Evolutionary conservation across 2,329 filamentous ascomycete species (phyloP).

Genomic region (Metarhizium sp.): DNA sequence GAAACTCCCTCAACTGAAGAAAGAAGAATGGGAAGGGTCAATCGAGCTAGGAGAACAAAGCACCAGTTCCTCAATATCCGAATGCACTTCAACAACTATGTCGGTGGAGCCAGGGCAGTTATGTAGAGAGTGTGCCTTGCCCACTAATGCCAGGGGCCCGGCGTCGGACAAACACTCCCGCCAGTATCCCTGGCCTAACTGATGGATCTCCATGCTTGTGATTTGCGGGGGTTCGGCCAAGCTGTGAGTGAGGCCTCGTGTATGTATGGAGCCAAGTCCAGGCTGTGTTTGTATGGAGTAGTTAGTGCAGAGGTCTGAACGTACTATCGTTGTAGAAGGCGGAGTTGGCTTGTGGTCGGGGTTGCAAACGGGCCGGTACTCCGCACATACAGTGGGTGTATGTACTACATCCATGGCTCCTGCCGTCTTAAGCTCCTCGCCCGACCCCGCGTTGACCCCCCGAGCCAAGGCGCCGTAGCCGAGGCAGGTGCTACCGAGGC

Average conservation of each 20-base stretch:
- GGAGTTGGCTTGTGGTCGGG: too few relatives aligned
- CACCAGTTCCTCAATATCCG: too few relatives aligned
- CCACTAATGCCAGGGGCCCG: not conserved
- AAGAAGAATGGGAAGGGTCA: too few relatives aligned
- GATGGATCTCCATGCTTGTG: not conserved
- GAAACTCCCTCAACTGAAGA: too few relatives aligned
- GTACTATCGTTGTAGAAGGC: too few relatives aligned
- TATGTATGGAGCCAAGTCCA: too few relatives aligned
- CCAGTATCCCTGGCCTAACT: not conserved
- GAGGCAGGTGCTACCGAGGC: not conserved
- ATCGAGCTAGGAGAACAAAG: too few relatives aligned
- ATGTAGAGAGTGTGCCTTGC: not conserved
- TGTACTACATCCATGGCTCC: too few relatives aligned
- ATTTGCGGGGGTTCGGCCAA: conserved; percentile 1
- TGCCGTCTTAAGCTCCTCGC: not conserved
- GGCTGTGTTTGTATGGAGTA: too few relatives aligned
- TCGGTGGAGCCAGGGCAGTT: not conserved
- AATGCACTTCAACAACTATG: not conserved
- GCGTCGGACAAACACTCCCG: not conserved
- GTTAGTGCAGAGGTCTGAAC: too few relatives aligned
- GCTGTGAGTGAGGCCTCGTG: not conserved
- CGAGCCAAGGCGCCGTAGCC: not conserved
- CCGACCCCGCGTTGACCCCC: not conserved
- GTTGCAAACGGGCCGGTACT: too few relatives aligned
- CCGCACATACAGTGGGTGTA: too few relatives aligned